phyloP scores from a whole-genome alignment of 768 basidiomycete genomes.

The Krasilnikovozyma curviuscula region DNA sequence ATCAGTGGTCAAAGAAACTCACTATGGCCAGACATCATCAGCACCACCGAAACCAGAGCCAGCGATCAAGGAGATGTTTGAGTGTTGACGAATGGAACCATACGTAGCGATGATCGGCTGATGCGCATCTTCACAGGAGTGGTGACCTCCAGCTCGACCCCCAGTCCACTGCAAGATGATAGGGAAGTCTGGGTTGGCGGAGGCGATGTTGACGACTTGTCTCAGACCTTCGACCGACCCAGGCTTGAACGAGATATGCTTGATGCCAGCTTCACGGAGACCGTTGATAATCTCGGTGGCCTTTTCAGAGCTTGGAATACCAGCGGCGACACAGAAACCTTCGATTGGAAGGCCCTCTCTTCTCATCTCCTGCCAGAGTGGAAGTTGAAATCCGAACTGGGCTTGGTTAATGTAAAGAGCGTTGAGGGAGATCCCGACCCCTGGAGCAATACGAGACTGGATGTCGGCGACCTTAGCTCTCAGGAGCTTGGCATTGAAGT shows the following conservation, averaged over 20 bases:
- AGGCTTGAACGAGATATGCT: conserved; percentile 94
- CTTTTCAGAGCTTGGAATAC: conserved; percentile 90
- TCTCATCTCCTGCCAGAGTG: conserved; percentile 94
- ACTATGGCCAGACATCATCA: conserved; percentile 78
- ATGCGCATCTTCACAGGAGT: conserved; percentile 97
- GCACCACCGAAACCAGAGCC: conserved; percentile 93
- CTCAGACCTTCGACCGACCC: conserved; percentile 94
- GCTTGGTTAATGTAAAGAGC: conserved; percentile 94
- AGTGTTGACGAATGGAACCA: conserved; percentile 64
- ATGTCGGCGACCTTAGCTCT: conserved; percentile 86
- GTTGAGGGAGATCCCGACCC: conserved; percentile 84
- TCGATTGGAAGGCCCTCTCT: conserved; percentile 86
- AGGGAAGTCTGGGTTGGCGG: conserved; percentile 83
- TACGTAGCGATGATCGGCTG: conserved; percentile 86
- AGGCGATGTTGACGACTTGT: conserved; percentile 89
- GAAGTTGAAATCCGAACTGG: conserved; percentile 91
- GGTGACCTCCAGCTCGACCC: conserved; percentile 94
- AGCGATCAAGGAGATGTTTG: conserved; percentile 73
- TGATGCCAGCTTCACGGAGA: conserved; percentile 63
- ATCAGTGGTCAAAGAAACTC: conserved; percentile 5
- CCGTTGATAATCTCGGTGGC: conserved; percentile 86
- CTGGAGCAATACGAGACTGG: conserved; percentile 59
- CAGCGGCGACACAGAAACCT: conserved; percentile 98
- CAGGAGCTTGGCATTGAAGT: conserved; percentile 78
- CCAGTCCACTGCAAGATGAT: conserved; percentile 99